Percentiles rank a stretch among this genome's conserved stretches.
Evolutionary conservation across 345 rosid species (phyloP).

Genomic region (Murraya paniculata): DNA sequence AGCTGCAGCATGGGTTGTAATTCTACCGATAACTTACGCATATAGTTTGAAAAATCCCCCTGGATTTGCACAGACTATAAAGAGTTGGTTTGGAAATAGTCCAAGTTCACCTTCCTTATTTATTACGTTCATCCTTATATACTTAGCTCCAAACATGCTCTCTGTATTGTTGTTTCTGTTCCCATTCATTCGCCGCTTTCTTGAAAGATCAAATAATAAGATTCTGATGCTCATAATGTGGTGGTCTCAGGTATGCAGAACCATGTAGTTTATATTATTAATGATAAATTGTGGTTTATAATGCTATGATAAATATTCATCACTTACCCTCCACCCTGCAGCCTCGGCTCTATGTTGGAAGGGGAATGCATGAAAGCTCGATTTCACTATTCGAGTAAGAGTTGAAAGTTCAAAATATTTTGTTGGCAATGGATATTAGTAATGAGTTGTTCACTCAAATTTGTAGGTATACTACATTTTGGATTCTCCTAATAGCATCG

Average conservation of each 20-base stretch:
- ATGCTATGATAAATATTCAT: not conserved
- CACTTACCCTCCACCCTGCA: slow-evolving; percentile 20
- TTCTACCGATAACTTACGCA: slow-evolving; percentile 53
- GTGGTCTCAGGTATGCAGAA: slow-evolving; percentile 63
- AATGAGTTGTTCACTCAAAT: slow-evolving; percentile 4
- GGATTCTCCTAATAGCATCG: slow-evolving; percentile 48
- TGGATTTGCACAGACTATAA: slow-evolving; percentile 44
- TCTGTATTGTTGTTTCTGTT: slow-evolving; percentile 47
- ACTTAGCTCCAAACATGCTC: slow-evolving; percentile 53
- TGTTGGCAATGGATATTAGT: not conserved
- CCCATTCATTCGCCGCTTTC: slow-evolving; percentile 48
- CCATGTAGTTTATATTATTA: slow-evolving; percentile 1
- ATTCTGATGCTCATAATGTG: slow-evolving; percentile 53
- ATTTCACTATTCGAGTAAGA: slow-evolving; percentile 52
- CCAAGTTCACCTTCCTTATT: slow-evolving; percentile 42
- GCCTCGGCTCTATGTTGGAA: slow-evolving; percentile 57
- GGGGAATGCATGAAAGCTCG: slow-evolving; percentile 62
- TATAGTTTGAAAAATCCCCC: slow-evolving; percentile 51
- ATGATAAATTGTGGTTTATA: not conserved
- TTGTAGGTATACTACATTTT: slow-evolving; percentile 58
- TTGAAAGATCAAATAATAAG: slow-evolving; percentile 46
- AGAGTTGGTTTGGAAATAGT: slow-evolving; percentile 51
- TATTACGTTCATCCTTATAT: slow-evolving; percentile 43
- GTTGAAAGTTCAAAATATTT: not conserved
- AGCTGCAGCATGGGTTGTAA: slow-evolving; percentile 52